phyloP scores from a whole-genome alignment of 2,329 filamentous ascomycete species.

The Xylariomycetidae sp. region DNA sequence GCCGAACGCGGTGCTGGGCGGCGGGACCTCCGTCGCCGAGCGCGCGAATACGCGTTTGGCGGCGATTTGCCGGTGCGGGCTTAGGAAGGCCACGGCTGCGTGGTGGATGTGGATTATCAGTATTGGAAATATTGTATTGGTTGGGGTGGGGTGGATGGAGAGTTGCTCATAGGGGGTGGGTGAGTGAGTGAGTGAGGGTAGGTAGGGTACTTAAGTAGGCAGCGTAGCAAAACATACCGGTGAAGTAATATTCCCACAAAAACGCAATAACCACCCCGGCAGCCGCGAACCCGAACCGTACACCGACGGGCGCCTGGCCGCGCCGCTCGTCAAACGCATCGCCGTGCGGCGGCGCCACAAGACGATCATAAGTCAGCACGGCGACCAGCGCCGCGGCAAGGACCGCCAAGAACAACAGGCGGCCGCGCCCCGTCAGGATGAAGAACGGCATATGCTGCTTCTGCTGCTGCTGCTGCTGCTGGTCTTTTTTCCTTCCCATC shows the following conservation, averaged over 20 bases:
- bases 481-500: too few relatives aligned
- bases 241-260: conserved; percentile 30
- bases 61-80: conserved; percentile 32
- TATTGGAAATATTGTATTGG: neutral
- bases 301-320: conserved; percentile 26
- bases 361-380: conserved; percentile 22
- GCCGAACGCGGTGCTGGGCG: conserved; percentile 40
- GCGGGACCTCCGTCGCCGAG: conserved; percentile 32
- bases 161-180: neutral
- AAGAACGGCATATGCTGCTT: conserved; percentile 25
- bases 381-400: conserved; percentile 17
- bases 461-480: too few relatives aligned
- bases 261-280: conserved; percentile 29
- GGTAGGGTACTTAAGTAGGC: conserved; percentile 1
- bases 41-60: conserved; percentile 30
- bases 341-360: conserved; percentile 20
- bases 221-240: conserved; percentile 18
- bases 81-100: conserved; percentile 38
- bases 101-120: conserved; percentile 1
- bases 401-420: conserved; percentile 18
- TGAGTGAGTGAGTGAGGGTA: neutral
- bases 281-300: conserved; percentile 30
- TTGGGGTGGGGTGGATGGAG: neutral
- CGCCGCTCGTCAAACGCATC: conserved; percentile 19
- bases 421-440: conserved; percentile 20